Conservation (phyloP, 805 yeast genomes). For the Spathaspora girioi region DNA sequence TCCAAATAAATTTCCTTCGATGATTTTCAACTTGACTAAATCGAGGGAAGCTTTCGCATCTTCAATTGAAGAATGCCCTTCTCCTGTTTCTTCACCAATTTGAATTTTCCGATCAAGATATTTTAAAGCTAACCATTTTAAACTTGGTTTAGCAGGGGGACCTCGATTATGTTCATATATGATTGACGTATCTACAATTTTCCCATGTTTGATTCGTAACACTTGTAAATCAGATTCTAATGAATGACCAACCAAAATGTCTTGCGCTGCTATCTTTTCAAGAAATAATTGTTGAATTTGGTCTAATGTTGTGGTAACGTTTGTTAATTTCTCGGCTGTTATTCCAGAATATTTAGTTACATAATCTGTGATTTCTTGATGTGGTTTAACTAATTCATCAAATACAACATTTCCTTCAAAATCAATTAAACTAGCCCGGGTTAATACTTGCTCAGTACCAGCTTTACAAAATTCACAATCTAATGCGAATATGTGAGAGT, state of each 20-base stretch:
- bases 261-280: slow-evolving; percentile 47
- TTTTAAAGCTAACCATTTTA: slow-evolving; percentile 63
- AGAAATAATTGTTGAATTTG: slow-evolving; percentile 66
- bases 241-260: slow-evolving; percentile 85
- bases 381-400: slow-evolving; percentile 79
- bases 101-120: slow-evolving; percentile 63
- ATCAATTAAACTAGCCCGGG: slow-evolving; percentile 75
- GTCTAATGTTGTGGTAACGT: slow-evolving; percentile 57
- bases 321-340: slow-evolving; percentile 60
- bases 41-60: slow-evolving; percentile 82
- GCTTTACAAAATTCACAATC: slow-evolving; percentile 94
- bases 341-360: slow-evolving; percentile 85
- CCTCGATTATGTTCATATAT: slow-evolving; percentile 80
- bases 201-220: slow-evolving; percentile 66
- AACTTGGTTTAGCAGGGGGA: slow-evolving; percentile 73
- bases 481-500: slow-evolving; percentile 67
- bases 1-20: slow-evolving; percentile 68
- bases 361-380: slow-evolving; percentile 71
- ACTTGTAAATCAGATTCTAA: slow-evolving; percentile 78
- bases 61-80: slow-evolving; percentile 76
- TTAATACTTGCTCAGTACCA: slow-evolving; percentile 57
- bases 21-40: slow-evolving; percentile 64
- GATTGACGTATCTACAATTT: slow-evolving; percentile 75
- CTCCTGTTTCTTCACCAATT: slow-evolving; percentile 51
- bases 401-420: slow-evolving; percentile 56